phyloP scores from a whole-genome alignment of 164 flowering plant species.

The Taxillus chinensis region DNA sequence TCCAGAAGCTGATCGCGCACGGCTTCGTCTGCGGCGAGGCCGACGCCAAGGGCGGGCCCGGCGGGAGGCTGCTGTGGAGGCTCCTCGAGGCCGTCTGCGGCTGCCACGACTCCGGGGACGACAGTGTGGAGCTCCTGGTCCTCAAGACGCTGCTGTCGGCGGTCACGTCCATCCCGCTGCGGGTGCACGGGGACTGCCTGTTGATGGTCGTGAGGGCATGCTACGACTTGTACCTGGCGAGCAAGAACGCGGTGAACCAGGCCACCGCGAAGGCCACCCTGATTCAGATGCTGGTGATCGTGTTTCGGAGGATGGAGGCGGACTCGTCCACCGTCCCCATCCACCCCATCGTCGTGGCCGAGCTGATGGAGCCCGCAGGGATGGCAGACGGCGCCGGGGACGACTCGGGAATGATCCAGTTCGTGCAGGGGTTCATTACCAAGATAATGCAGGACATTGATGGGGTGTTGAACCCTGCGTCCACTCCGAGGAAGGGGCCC shows the following conservation, averaged over 20 bases:
- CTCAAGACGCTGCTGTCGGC: conserved; percentile 75
- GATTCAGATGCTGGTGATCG: conserved; percentile 95
- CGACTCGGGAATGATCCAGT: conserved; percentile 71
- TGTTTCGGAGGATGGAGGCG: conserved; percentile 97
- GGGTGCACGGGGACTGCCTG: conserved; percentile 93
- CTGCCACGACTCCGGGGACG: conserved; percentile 78
- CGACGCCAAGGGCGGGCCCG: conserved; percentile 51
- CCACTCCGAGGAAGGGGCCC: conserved; percentile 29
- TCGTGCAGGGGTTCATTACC: conserved; percentile 93
- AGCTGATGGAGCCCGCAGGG: conserved; percentile 85
- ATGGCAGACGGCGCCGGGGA: conserved; percentile 35
- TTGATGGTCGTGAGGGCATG: conserved; percentile 84
- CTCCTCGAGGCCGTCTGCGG: conserved; percentile 78
- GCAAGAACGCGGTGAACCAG: conserved; percentile 90
- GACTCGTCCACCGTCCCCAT: conserved; percentile 91
- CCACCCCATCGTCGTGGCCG: conserved; percentile 99
- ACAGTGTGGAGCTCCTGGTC: conserved; percentile 56
- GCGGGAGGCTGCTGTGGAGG: conserved; percentile 41
- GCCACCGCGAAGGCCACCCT: conserved; percentile 93
- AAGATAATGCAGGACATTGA: conserved; percentile 93
- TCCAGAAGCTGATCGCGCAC: conserved; percentile 74
- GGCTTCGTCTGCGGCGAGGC: conserved; percentile 84
- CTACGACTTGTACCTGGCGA: conserved; percentile 79
- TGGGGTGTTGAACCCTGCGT: conserved; percentile 63
- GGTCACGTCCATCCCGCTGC: conserved; percentile 65